phyloP scores from a whole-genome alignment of 192 early-diverging fungal genomes.

The Gaertneriomyces sp. region DNA sequence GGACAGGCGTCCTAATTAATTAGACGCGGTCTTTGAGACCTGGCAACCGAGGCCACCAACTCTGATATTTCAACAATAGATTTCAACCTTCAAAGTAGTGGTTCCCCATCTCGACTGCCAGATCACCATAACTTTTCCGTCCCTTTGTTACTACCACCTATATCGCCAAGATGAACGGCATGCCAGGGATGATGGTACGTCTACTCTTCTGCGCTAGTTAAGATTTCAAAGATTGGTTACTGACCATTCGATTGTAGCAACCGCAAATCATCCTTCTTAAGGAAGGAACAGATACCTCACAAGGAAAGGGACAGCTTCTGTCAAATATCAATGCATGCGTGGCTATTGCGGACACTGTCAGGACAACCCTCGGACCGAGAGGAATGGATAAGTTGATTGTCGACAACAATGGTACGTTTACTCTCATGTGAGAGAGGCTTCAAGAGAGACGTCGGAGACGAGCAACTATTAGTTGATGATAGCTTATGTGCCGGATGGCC shows the following conservation, averaged over 20 bases:
- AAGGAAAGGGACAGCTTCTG: conserved; percentile 94
- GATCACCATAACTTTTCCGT: neutral
- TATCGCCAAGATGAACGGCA: conserved; percentile 25
- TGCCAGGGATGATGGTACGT: conserved; percentile 12
- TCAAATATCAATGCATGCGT: conserved; percentile 97
- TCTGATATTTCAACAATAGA: no score
- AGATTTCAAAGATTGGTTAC: neutral
- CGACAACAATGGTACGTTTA: conserved; percentile 71
- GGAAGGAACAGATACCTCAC: conserved; percentile 97
- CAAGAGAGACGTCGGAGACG: no score
- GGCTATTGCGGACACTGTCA: conserved; percentile 91
- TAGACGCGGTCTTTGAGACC: no score
- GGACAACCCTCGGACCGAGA: conserved; percentile 93
- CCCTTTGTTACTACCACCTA: conserved; percentile 1
- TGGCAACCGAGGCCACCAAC: no score
- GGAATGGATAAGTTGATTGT: conserved; percentile 99
- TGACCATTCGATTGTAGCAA: conserved; percentile 53
- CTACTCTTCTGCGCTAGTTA: neutral
- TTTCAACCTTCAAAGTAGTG: no score
- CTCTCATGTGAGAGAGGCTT: neutral
- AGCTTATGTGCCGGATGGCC: no score
- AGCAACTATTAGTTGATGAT: no score
- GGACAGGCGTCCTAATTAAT: no score
- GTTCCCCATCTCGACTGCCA: no score
- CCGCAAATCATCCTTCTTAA: conserved; percentile 98